phyloP scores from a whole-genome alignment of 225 moss, liverwort and hornwort genomes.

The Lunularia cruciata region DNA sequence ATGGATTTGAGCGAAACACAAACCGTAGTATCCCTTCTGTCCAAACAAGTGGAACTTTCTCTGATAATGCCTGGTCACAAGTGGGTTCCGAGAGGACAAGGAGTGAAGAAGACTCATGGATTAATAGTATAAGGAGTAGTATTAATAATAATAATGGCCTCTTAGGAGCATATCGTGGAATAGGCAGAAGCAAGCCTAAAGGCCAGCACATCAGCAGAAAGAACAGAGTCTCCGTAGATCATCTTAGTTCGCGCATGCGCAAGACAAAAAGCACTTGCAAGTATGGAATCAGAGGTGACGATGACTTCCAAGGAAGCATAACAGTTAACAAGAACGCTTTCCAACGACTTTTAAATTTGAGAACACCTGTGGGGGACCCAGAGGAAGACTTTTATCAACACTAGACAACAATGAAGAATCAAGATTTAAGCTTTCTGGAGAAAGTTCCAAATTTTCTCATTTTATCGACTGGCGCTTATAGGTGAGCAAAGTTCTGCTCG shows the following conservation, averaged over 20 bases:
- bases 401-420: conserved; percentile 6
- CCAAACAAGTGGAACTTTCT: conserved; percentile 22
- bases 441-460: neutral
- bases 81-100: conserved; percentile 27
- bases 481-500: conserved; percentile 6
- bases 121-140: conserved; percentile 45
- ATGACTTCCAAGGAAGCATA: conserved; percentile 84
- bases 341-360: conserved; percentile 44
- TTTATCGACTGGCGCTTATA: neutral
- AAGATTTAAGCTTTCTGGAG: neutral
- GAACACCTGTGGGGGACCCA: conserved; percentile 30
- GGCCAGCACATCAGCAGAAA: conserved; percentile 69
- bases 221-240: conserved; percentile 87
- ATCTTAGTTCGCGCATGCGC: conserved; percentile 64
- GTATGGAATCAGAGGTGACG: conserved; percentile 57
- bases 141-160: conserved; percentile 56
- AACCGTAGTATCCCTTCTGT: conserved; percentile 38
- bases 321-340: conserved; percentile 86
- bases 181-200: conserved; percentile 65
- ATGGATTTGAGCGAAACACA: conserved; percentile 30
- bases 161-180: conserved; percentile 72
- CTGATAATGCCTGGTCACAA: conserved; percentile 26
- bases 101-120: conserved; percentile 30
- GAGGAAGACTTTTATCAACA: conserved; percentile 17
- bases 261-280: conserved; percentile 58